Conservation (phyloP, 805 yeast species). For the Grigorovia jiainica region DNA sequence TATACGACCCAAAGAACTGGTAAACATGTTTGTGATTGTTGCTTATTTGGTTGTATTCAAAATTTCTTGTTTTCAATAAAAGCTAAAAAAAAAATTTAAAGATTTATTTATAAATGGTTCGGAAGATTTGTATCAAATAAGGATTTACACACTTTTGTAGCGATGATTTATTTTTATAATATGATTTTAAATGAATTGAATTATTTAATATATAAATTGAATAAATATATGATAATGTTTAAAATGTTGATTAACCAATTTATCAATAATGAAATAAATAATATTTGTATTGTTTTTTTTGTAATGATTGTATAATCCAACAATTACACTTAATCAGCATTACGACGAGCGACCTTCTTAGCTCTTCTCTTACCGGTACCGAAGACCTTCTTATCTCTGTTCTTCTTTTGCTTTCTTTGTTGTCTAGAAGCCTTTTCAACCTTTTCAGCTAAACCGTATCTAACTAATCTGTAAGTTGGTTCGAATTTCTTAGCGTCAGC, state of each 20-base stretch:
- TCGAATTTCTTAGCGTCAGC: conserved; percentile 98
- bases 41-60: not conserved
- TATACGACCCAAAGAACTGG: conserved; percentile 5
- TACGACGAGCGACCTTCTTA: conserved; percentile 85
- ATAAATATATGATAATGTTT: too few relatives aligned
- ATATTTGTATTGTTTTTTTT: too few relatives aligned
- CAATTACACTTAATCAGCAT: conserved; percentile 55
- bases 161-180: too few relatives aligned
- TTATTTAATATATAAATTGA: too few relatives aligned
- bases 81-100: too few relatives aligned
- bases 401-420: conserved; percentile 99
- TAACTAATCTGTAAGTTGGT: conserved; percentile 98
- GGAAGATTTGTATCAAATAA: too few relatives aligned
- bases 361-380: conserved; percentile 97
- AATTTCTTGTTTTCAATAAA: too few relatives aligned
- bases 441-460: conserved; percentile 95
- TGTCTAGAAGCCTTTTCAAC: conserved; percentile 98
- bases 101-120: not conserved
- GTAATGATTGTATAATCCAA: too few relatives aligned
- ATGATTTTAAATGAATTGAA: too few relatives aligned
- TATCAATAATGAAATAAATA: too few relatives aligned
- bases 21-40: conserved; percentile 2
- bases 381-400: conserved; percentile 97
- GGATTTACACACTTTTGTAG: too few relatives aligned
- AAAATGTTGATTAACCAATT: too few relatives aligned